Evolutionary conservation across 495 filamentous ascomycete species (phyloP).

Genomic region (Daldinia caldariorum): DNA sequence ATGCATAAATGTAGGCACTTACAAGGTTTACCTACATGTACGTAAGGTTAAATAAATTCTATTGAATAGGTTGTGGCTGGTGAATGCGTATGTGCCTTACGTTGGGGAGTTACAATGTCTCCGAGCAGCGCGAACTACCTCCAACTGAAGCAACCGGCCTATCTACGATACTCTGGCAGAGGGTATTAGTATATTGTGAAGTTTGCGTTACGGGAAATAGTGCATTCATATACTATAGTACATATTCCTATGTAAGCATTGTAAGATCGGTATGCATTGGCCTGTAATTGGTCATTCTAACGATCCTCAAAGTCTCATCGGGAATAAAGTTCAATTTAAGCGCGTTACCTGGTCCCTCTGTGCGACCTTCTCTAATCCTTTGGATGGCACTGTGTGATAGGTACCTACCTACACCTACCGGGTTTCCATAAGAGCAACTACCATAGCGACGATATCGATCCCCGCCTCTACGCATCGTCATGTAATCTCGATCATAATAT

Average conservation of each 20-base stretch:
- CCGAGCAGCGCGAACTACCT: too few relatives aligned
- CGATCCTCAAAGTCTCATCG: conserved; percentile 9
- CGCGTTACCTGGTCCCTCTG: neutral
- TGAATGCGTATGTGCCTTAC: neutral
- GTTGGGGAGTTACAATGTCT: too few relatives aligned
- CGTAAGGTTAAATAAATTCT: neutral
- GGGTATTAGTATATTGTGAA: neutral
- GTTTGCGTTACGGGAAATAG: conserved; percentile 1
- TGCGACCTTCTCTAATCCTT: conserved; percentile 1
- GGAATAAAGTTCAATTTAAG: conserved; percentile 9
- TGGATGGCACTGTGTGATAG: too few relatives aligned
- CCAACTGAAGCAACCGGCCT: too few relatives aligned
- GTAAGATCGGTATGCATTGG: neutral
- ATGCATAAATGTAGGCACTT: too few relatives aligned
- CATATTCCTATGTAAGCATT: neutral
- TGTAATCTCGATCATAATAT: neutral
- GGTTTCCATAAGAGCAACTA: neutral
- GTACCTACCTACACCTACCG: too few relatives aligned
- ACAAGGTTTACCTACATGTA: neutral
- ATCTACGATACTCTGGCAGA: neutral
- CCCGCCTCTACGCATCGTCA: too few relatives aligned
- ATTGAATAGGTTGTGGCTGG: conserved; percentile 1
- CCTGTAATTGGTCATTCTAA: neutral
- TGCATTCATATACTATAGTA: neutral
- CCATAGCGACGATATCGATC: too few relatives aligned